Evolutionary conservation across 208 protist species (phyloP), one percentile per base, ranked within the genome.

Genomic region (Trypanosoma theileri): DNA sequence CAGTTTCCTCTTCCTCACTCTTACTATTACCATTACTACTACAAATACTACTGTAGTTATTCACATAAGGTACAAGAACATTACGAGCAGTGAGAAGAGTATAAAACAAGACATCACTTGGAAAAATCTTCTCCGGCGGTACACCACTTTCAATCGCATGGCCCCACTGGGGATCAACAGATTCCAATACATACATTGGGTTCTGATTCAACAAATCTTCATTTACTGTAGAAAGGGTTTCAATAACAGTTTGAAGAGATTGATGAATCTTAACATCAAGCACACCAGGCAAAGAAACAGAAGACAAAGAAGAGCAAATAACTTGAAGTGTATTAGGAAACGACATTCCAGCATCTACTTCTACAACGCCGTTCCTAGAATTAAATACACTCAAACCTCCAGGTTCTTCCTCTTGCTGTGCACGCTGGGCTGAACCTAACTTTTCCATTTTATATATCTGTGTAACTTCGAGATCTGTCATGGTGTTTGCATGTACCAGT

Each of bases 81-180:
- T 35, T 48, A 14, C 4, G 46, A 31, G 52, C 48, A n/a, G 17
- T 17, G 21, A 24, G 9, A 56, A 67, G 51, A 53, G 17, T 22
- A 24, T 44, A 21, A 31, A 51, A 59, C 17, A 67, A 19, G 1
- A 48, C 6, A 44, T 56, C 62, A 46, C 62, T 24, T 8, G 50
- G 51, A 17, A 67, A 26, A 44, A 6, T 21, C 17, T 17, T 46
- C 24, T 58, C 50, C 3, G 42, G 12, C 14, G 62, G 16, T 21
- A 24, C 35, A 31, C 46, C 58, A n/a, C 42, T 19, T 24, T 22
- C 28, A 21, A 63, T 3, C 9, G 41, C 58, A 63, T 9, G 19
- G 4, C 58, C 31, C 41, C 35, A 42, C 41, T 51, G 40, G 9
- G 13, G 9, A 16, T 24, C n/a, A 51, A 63, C 16, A 52, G n/a